Conservation (phyloP, 2,329 filamentous ascomycete species). For the Madurella mycetomatis region DNA sequence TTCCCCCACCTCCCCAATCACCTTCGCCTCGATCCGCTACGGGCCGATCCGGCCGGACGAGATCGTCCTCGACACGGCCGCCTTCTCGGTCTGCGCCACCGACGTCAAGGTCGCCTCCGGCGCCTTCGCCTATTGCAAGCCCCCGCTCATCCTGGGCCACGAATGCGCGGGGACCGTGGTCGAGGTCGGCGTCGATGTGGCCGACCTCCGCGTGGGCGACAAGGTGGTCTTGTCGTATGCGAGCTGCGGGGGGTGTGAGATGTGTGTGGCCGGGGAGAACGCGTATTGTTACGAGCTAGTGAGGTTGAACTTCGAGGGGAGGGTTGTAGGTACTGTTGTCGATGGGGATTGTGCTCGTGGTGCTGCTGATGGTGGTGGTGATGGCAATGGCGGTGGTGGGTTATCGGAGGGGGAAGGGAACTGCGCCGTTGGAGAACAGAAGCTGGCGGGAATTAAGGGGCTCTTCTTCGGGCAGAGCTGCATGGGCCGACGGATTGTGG, state of each 20-base stretch:
- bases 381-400: neutral
- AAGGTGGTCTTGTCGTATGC: slow-evolving; percentile 13
- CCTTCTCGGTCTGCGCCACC: slow-evolving; percentile 10
- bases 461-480: slow-evolving; percentile 14
- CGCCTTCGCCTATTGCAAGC: slow-evolving; percentile 3
- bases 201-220: slow-evolving; percentile 4
- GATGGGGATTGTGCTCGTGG: too few species aligned
- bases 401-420: neutral
- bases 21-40: slow-evolving; percentile 4
- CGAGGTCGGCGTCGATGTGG: neutral
- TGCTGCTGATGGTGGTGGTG: too few species aligned
- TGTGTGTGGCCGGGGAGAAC: slow-evolving; percentile 3
- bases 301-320: slow-evolving; percentile 6
- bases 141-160: slow-evolving; percentile 16
- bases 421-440: neutral
- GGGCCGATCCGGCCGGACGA: slow-evolving; percentile 4
- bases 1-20: slow-evolving; percentile 1
- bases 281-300: slow-evolving; percentile 4
- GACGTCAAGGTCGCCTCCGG: slow-evolving; percentile 12
- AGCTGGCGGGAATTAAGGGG: neutral
- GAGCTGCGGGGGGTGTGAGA: neutral
- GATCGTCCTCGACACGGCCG: slow-evolving; percentile 5
- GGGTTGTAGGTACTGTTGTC: neutral
- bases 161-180: slow-evolving; percentile 9
- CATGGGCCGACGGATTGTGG: slow-evolving; percentile 8